A percentile compares a stretch with the other conserved stretches of the same genome.
phyloP scores from a whole-genome alignment of 805 yeast species.

The Cyberlindnera maritima region DNA sequence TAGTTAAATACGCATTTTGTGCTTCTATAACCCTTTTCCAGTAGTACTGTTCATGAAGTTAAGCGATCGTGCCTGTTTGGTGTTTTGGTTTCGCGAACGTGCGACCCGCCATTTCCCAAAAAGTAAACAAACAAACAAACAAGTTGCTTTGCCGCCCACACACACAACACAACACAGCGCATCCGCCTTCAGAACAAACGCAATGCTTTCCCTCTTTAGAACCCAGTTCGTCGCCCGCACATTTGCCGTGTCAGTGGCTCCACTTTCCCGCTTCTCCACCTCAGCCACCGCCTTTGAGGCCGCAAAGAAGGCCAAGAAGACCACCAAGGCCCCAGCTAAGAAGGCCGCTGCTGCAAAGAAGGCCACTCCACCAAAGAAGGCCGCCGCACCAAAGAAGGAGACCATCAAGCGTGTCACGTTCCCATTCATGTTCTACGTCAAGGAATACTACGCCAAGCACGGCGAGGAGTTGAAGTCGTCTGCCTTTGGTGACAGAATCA shows the following conservation, averaged over 20 bases:
- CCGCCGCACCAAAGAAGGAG: slow-evolving; percentile 6
- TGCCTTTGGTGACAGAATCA: slow-evolving; percentile 16
- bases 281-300: slow-evolving; percentile 5
- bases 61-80: no score
- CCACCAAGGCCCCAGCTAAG: slow-evolving; percentile 1
- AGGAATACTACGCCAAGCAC: slow-evolving; percentile 12
- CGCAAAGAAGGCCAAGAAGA: slow-evolving; percentile 5
- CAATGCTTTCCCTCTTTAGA: slow-evolving; percentile 11
- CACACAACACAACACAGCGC: no score
- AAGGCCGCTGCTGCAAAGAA: slow-evolving; percentile 9
- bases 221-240: slow-evolving; percentile 2
- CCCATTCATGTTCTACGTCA: slow-evolving; percentile 16
- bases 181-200: no score
- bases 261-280: slow-evolving; percentile 10
- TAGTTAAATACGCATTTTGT: no score
- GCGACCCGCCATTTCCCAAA: not conserved
- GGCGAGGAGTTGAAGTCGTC: slow-evolving; percentile 13
- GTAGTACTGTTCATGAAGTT: no score
- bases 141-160: no score
- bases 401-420: slow-evolving; percentile 10
- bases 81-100: not conserved
- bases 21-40: not conserved
- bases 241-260: not conserved
- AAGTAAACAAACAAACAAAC: not conserved
- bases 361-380: slow-evolving; percentile 8